A percentile compares a stretch with the other conserved stretches of the same genome.
These are phyloP conservation scores for Trichosporon inkin DNA, from an alignment of 1,284 basidiomycete genomes.

Conservation along the genomic window DNA sequence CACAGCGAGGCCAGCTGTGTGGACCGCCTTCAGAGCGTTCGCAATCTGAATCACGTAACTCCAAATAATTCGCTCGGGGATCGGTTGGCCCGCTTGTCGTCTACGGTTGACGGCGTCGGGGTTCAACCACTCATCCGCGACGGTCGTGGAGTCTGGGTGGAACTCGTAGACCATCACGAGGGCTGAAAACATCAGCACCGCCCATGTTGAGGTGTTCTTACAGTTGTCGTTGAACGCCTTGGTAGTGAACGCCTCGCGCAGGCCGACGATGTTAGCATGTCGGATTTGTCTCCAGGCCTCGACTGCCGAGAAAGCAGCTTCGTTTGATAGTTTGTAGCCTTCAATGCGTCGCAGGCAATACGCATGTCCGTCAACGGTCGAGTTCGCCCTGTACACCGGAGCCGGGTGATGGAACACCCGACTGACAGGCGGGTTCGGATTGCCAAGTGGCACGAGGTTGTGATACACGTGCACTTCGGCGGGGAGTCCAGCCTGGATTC, in stretches of 20 bases:
- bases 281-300: constrained; percentile 82
- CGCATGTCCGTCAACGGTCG: constrained; percentile 68
- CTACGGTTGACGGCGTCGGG: constrained; percentile 44
- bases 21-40: constrained; percentile 78
- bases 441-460: constrained; percentile 66
- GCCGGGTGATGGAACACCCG: constrained; percentile 65
- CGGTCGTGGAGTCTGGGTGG: constrained; percentile 76
- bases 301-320: constrained; percentile 74
- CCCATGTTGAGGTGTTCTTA: constrained; percentile 50
- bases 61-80: constrained; percentile 87
- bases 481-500: constrained; percentile 58
- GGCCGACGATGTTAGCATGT: constrained; percentile 80
- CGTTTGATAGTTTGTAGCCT: constrained; percentile 77
- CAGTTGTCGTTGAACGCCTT: constrained; percentile 88
- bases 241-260: constrained; percentile 94
- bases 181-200: constrained; percentile 55
- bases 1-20: constrained; percentile 75
- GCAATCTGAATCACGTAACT: constrained; percentile 89
- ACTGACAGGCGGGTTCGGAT: constrained; percentile 56
- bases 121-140: constrained; percentile 64
- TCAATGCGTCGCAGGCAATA: constrained; percentile 81
- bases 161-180: constrained; percentile 91
- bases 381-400: constrained; percentile 76
- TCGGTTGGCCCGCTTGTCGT: constrained; percentile 41
- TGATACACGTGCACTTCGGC: constrained; percentile 90